These are phyloP conservation scores for Wickerhamomyces bovis DNA, from an alignment of 805 yeast genomes.

Conservation along the genomic window DNA sequence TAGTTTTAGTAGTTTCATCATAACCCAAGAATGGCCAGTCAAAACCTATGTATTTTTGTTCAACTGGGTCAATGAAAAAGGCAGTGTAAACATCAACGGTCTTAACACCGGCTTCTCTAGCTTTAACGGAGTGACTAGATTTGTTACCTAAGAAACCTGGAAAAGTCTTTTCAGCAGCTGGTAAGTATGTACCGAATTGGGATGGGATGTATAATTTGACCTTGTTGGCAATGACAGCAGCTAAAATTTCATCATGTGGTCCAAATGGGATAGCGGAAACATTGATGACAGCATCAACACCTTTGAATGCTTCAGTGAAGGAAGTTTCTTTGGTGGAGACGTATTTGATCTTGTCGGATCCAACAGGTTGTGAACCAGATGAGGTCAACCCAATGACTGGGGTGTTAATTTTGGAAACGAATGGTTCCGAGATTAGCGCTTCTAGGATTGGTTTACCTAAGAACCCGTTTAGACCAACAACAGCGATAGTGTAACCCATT, in stretches of 20 bases:
- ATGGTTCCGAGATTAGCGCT: constrained; percentile 38
- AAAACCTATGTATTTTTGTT: constrained; percentile 18
- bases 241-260: constrained; percentile 31
- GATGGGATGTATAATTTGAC: constrained; percentile 53
- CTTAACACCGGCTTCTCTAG: constrained; percentile 41
- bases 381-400: constrained; percentile 48
- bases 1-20: constrained; percentile 23
- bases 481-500: constrained; percentile 30
- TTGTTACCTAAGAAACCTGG: constrained; percentile 33
- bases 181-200: constrained; percentile 49
- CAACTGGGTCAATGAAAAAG: constrained; percentile 30
- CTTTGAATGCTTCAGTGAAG: constrained; percentile 34
- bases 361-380: constrained; percentile 14
- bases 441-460: constrained; percentile 43
- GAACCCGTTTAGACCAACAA: constrained; percentile 47
- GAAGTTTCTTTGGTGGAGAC: constrained; percentile 12
- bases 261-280: constrained; percentile 28
- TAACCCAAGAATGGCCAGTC: constrained; percentile 31
- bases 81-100: constrained; percentile 38
- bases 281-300: constrained; percentile 47
- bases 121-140: constrained; percentile 29
- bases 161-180: constrained; percentile 21
- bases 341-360: constrained; percentile 17
- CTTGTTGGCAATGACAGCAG: constrained; percentile 35
- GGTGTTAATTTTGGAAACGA: constrained; percentile 34